Percentiles rank a stretch among this genome's conserved stretches.
These are phyloP conservation scores for Pseudogymnoascus destructans DNA, from an alignment of 2,329 filamentous ascomycete genomes.

Conservation along the genomic window DNA sequence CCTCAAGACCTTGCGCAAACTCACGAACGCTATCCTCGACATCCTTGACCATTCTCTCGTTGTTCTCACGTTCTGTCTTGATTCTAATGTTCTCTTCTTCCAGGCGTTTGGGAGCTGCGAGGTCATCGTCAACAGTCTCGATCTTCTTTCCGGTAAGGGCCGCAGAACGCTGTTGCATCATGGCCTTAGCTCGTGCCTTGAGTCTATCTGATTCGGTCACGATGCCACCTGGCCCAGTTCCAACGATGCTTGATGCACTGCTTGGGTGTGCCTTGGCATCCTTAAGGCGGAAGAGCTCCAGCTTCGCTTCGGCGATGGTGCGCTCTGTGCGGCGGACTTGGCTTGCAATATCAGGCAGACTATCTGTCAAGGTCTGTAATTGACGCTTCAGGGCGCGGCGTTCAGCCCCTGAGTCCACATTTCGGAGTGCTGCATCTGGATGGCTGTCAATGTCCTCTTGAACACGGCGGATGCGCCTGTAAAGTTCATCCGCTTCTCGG, in stretches of 20 bases:
- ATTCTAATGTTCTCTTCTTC: slow-evolving; percentile 79
- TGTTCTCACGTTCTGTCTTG: slow-evolving; percentile 77
- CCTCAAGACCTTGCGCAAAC: slow-evolving; percentile 73
- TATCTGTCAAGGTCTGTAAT: slow-evolving; percentile 76
- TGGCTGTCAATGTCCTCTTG: slow-evolving; percentile 93
- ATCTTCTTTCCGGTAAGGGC: slow-evolving; percentile 78
- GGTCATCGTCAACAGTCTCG: slow-evolving; percentile 54
- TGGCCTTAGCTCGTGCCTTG: slow-evolving; percentile 88
- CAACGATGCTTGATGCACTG: slow-evolving; percentile 68
- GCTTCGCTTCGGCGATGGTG: slow-evolving; percentile 76
- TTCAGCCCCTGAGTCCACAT: slow-evolving; percentile 77
- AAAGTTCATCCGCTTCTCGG: slow-evolving; percentile 85
- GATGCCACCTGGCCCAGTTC: slow-evolving; percentile 79
- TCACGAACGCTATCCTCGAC: slow-evolving; percentile 93
- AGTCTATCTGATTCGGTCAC: slow-evolving; percentile 90
- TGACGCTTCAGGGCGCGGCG: slow-evolving; percentile 75
- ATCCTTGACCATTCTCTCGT: slow-evolving; percentile 91
- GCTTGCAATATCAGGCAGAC: slow-evolving; percentile 81
- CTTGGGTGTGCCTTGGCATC: slow-evolving; percentile 86
- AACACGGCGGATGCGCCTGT: slow-evolving; percentile 76
- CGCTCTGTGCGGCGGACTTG: slow-evolving; percentile 84
- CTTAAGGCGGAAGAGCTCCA: slow-evolving; percentile 85
- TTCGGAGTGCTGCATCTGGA: slow-evolving; percentile 58
- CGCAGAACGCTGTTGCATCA: slow-evolving; percentile 97
- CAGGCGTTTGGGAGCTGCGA: slow-evolving; percentile 67